These are phyloP conservation scores for Rhynchospora pubera DNA, from an alignment of 176 grass and related monocot genomes.

Conservation along the genomic window DNA sequence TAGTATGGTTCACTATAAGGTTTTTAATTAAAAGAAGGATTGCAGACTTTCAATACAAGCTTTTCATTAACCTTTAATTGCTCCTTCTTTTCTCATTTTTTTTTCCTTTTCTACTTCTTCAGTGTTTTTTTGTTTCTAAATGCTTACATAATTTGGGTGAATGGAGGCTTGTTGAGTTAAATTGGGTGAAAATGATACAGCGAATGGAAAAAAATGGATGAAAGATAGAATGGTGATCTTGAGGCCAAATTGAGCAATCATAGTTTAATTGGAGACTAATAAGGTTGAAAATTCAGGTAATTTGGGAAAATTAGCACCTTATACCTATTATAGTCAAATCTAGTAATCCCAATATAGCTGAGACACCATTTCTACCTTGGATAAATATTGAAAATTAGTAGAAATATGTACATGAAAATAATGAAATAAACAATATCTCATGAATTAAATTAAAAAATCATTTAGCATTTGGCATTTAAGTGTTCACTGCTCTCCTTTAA, in stretches of 20 bases:
- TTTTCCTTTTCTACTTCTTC: neutral
- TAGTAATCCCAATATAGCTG: neutral
- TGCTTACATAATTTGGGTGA: neutral
- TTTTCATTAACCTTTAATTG: neutral
- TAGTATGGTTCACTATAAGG: neutral
- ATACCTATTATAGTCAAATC: neutral
- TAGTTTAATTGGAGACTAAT: no score
- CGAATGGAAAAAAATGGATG: neutral
- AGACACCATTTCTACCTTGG: no score
- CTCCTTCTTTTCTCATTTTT: neutral
- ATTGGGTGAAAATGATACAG: neutral
- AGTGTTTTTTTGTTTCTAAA: neutral
- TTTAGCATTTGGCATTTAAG: neutral
- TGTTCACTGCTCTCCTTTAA: neutral
- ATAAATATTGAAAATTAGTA: neutral
- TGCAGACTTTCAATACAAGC: neutral
- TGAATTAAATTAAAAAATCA: neutral
- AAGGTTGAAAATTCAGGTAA: neutral
- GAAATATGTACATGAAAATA: neutral
- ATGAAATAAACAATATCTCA: neutral
- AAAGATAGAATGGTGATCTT: neutral
- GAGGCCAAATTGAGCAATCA: neutral
- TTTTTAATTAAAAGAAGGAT: neutral
- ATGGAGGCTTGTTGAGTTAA: neutral
- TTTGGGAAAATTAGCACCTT: neutral